Base-by-base conservation (phyloP, 257 asterid species). In the Mitragyna speciosa region DNA sequence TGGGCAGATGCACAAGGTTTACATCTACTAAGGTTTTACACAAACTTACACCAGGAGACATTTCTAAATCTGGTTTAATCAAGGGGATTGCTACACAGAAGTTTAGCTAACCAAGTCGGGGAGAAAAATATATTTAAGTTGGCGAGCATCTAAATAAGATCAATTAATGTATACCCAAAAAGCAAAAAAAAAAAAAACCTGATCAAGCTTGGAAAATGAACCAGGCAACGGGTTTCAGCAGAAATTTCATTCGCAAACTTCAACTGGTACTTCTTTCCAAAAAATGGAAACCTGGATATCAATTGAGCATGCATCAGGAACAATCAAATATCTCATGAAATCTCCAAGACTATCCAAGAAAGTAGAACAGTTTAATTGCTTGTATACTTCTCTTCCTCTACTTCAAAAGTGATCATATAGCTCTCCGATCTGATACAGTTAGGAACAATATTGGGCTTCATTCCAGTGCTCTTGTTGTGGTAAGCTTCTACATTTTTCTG, bases 401-500 rank as follows among this genome's bases (percentile, higher is more conserved):
- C 92, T 88, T 95, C 99, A 81, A 95, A 95, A 73, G 98, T 92
- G 70, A 95, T 93, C 92, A 87, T 91, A 92, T 95, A 95, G 85
- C 91, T 88, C 86, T 95, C 99, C 45, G 98, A 93, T 89, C 97
- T 87, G 81, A 95, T 92, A 87, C 97, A 93, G 86, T 91, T 95
- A 65, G 99, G 99, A 73, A 93, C 88, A 76, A 90, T 86, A 76
- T 85, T 95, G 80, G 95, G 97, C 88, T 92, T 95, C 94, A 90
- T 82, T 78, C 95, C 95, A 80, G 89, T 87, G 54, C 93, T 88
- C 88, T 83, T 93, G 82, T 85, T 93, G 89, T 95, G 99, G 89
- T 83, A 95, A 49, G 97, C 99, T 87, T 95, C 99, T 69, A 95
- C 97, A 84, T 93, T 92, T 87, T 95, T 95, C 91, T 95, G 99